Evolutionary conservation across 148 eudicot genomes (phyloP), one percentile per base, ranked within the genome.

Genomic region (Tetragonia tetragonoides): DNA sequence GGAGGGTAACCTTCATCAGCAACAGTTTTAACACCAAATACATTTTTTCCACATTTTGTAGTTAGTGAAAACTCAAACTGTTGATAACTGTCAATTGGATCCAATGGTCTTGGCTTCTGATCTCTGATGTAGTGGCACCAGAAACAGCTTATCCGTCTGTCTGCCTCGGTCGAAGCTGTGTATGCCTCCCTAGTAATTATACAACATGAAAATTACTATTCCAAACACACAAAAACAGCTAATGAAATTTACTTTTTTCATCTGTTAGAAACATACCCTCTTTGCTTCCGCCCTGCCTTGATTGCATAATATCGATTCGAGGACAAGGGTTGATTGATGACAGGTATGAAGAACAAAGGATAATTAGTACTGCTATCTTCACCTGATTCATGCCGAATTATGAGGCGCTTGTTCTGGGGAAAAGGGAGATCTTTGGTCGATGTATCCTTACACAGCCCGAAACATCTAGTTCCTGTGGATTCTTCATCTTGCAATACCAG

Each of bases 371-470:
- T 40, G 24, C 2, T 9, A 42, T 16, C 10, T 7, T 8, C 68
- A 3, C 47, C 53, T 0, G 3, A n/a, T 20, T 11, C 0, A 3
- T 2, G 18, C 7, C 2, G 51, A 59, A 76, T 74, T 0, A 80
- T 78, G 24, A 87, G 62, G 70, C 80, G 75, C 77, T 86, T 90
- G 81, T 92, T 87, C 71, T 88, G 97, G 34, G 97, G 97, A 28
- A 92, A 87, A 38, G 97, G 97, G 39, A 88, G 67, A 2, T 74
- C 60, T 47, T 5, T 49, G 69, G 3, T 81, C 12, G 38, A 66
- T 21, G 7, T 41, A 5, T 47, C 11, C 17, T 3, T 59, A 17
- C 20, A 11, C 2, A 17, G 23, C 20, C 62, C 62, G 6, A 4
- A 17, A 59, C 23, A 17, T 4, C 14, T 65, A 34, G 17, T 6